phyloP scores from a whole-genome alignment of 441 rosid genomes.

The Croton setiger region DNA sequence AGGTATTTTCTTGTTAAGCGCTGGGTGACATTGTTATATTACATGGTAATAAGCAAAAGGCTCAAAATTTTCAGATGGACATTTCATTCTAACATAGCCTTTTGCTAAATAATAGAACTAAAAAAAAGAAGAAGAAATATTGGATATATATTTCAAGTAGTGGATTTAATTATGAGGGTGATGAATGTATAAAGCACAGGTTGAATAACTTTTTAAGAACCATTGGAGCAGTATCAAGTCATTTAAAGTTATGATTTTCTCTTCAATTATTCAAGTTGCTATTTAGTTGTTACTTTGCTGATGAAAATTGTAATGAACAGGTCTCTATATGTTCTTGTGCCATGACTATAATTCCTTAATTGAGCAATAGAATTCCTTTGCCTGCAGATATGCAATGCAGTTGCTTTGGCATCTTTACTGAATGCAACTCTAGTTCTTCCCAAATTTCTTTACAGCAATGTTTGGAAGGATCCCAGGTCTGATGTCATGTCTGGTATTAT shows the following conservation, averaged over 20 bases:
- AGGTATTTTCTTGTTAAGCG: not conserved
- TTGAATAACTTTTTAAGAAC: not conserved
- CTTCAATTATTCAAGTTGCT: not conserved
- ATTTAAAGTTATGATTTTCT: not conserved
- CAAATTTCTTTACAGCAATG: constrained; percentile 86
- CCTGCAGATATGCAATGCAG: constrained; percentile 83
- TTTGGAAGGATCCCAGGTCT: constrained; percentile 96
- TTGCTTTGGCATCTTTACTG: constrained; percentile 72
- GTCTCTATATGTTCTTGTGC: not conserved
- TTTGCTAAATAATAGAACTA: not conserved
- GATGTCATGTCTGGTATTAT: constrained; percentile 19
- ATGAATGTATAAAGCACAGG: not conserved
- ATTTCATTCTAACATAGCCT: not conserved
- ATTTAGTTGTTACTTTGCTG: not conserved
- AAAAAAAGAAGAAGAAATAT: not conserved
- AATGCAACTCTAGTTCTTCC: constrained; percentile 80
- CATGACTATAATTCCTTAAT: constrained; percentile 6
- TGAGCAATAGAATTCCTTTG: constrained; percentile 11
- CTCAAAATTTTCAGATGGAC: not conserved
- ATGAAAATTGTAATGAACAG: not conserved
- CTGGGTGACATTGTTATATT: not conserved
- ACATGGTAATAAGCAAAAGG: not conserved
- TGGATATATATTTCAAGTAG: not conserved
- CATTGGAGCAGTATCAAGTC: not conserved
- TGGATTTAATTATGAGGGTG: not conserved